Evolutionary conservation across 768 basidiomycete genomes (phyloP), one percentile per base, ranked within the genome.

Genomic region (Tremella mesenterica): DNA sequence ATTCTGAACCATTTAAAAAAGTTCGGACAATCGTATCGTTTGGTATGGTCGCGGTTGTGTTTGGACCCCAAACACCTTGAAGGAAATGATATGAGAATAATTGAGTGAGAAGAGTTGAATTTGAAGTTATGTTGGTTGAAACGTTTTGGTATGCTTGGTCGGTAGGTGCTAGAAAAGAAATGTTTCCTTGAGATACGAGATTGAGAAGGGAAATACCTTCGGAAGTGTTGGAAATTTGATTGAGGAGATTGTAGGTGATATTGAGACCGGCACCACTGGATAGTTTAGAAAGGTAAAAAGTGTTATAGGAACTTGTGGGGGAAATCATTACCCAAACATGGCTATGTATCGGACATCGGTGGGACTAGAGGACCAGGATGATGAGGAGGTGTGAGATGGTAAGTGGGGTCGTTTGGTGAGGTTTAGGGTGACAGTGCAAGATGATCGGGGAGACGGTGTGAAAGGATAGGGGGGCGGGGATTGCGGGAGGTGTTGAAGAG

Each of bases 11-110:
- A 38, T 78, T 79, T 38, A 85, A 76, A n/a, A 83, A 73, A 0
- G 85, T 83, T 34, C 82, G 79, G 1, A 81, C 83, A 50, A 87
- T 71, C 0, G 84, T 85, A 57, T 77, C 75, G 59, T 79, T 81
- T 1, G 84, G 83, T 52, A 73, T 79, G 14, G 72, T 67, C 10
- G 73, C 71, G n/a, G 77, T 74, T 9, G 72, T 52, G 20, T 57
- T 55, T 4, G 77, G 74, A 38, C 73, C 60, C 67, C 81, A 78
- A 54, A 81, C 75, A 23, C 82, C 81, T 44, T 76, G 61, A 7
- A 83, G 74, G 56, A 83, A 68, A 66, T 67, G 64, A 57, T 65
- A 65, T 6, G 80, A 73, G 33, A 84, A 56, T 36, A 80, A 70
- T 56, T 81, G 73, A 34, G 79, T 77, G 10, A 84, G 61, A 20